Base-by-base conservation (phyloP, 2,329 filamentous ascomycete species). In the Stachybotrys elegans region DNA sequence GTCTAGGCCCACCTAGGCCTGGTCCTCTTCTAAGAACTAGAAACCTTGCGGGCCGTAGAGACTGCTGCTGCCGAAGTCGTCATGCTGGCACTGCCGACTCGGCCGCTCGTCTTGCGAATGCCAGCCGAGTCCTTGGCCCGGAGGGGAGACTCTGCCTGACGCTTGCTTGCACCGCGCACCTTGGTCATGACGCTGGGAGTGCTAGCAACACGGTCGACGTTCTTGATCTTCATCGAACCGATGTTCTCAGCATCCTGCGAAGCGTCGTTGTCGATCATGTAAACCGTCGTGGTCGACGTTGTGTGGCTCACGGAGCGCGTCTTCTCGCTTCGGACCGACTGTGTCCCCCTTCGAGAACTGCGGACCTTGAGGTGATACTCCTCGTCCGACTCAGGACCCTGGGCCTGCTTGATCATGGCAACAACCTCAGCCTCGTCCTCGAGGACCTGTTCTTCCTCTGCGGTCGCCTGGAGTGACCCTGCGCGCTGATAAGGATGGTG, bases 361-460 rank as follows among this genome's bases (percentile, higher is more conserved):
- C 78, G 78, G 74, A 88, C 81, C 40, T 89, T 84, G 37, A 95
- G 68, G 57, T 90, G 85, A 56, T 81, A 79, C 61, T 95, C 89
- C 58, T 95, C 88, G 48, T 95, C 90, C 17, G 84, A 86, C 60
- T 93, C 87, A 38, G 71, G 71, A 35, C 75, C 77, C 16, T 76
- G 75, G 13, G 80, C 83, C 32, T 78, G 74, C 25, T 80, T 81
- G 54, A 85, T 75, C 36, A 78, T 75, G 34, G 75, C 71, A 41
- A 82, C 69, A 45, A 80, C 64, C 59, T 88, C 84, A 1, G 78
- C 77, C 46, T 83, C 76, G 57, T 78, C 62, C 58, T 75, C 68
- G 53, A 77, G 61, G 23, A 71, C 73, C 36, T 77, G 74, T 48
- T 77, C 70, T 49, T 78, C 78, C 44, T 71, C 70, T 2, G 63